Evolutionary conservation across 2,329 filamentous ascomycete genomes (phyloP).

Genomic region (Epichloe elymi): DNA sequence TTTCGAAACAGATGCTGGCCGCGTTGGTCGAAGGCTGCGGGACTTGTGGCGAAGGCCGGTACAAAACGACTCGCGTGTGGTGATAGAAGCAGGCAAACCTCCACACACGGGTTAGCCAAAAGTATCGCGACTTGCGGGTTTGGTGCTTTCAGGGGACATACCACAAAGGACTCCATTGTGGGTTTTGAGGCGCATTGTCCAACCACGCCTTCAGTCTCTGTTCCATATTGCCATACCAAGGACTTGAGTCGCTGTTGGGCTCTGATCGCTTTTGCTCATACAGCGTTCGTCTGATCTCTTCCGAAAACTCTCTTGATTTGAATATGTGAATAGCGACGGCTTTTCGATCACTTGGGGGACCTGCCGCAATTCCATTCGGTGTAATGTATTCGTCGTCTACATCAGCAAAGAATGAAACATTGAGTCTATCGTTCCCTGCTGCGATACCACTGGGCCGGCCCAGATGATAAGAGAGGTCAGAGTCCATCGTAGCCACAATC

Average conservation of each 20-base stretch:
- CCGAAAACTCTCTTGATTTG: constrained; percentile 77
- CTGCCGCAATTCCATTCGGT: constrained; percentile 56
- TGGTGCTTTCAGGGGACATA: constrained; percentile 27
- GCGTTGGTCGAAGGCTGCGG: constrained; percentile 71
- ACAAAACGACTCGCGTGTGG: constrained; percentile 78
- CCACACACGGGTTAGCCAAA: background rate
- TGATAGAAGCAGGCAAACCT: constrained; percentile 62
- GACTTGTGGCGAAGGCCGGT: constrained; percentile 83
- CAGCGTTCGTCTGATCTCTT: constrained; percentile 73
- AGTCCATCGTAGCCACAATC: constrained; percentile 81
- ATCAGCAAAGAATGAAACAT: constrained; percentile 73
- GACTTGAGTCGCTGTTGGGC: constrained; percentile 66
- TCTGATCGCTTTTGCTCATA: constrained; percentile 74
- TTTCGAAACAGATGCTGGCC: constrained; percentile 71
- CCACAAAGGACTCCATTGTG: constrained; percentile 65
- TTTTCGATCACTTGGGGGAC: constrained; percentile 67
- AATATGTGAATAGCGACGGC: constrained; percentile 84
- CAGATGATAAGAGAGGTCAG: constrained; percentile 74
- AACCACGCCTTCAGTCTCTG: constrained; percentile 69
- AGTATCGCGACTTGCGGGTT: background rate
- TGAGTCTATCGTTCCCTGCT: constrained; percentile 66
- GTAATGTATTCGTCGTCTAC: constrained; percentile 78
- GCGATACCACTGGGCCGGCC: constrained; percentile 79
- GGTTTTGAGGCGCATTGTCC: constrained; percentile 58
- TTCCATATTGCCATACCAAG: constrained; percentile 77